These are phyloP conservation scores for Trifolium dubium DNA, from an alignment of 306 rosid species.

Conservation along the genomic window DNA sequence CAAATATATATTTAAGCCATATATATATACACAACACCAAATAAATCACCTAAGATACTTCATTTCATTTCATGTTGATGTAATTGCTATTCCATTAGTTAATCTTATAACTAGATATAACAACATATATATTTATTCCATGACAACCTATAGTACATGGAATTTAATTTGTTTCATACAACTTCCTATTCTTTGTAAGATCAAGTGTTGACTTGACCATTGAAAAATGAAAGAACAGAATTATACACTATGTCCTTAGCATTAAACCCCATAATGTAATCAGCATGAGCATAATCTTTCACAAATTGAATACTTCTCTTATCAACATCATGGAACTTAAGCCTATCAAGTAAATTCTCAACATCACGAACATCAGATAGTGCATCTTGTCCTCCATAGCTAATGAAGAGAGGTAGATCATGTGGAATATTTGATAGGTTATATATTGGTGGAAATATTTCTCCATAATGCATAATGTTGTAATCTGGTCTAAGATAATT, in stretches of 20 bases:
- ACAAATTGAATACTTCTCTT: conserved; percentile 65
- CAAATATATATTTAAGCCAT: neutral
- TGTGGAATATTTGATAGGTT: conserved; percentile 83
- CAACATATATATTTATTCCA: conserved; percentile 20
- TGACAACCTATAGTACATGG: conserved; percentile 7
- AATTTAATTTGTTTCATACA: conserved; percentile 16
- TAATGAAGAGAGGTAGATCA: conserved; percentile 77
- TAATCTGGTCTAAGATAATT: conserved; percentile 53
- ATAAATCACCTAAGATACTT: neutral
- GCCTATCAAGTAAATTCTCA: conserved; percentile 55
- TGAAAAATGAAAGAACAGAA: conserved; percentile 60
- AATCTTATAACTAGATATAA: neutral
- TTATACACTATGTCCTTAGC: conserved; percentile 77
- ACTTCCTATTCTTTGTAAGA: conserved; percentile 16
- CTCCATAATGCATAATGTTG: conserved; percentile 70
- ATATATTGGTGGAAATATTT: conserved; percentile 62
- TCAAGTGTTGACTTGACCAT: conserved; percentile 45
- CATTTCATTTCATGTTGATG: neutral
- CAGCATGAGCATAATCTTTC: conserved; percentile 74
- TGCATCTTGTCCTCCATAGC: conserved; percentile 83
- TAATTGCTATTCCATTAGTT: conserved; percentile 20
- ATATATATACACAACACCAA: neutral
- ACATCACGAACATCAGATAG: conserved; percentile 76
- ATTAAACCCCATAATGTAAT: conserved; percentile 70
- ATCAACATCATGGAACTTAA: conserved; percentile 67